These are phyloP conservation scores for Syncephalis fuscata DNA, from an alignment of 371 early-diverging fungal genomes.

Conservation along the genomic window DNA sequence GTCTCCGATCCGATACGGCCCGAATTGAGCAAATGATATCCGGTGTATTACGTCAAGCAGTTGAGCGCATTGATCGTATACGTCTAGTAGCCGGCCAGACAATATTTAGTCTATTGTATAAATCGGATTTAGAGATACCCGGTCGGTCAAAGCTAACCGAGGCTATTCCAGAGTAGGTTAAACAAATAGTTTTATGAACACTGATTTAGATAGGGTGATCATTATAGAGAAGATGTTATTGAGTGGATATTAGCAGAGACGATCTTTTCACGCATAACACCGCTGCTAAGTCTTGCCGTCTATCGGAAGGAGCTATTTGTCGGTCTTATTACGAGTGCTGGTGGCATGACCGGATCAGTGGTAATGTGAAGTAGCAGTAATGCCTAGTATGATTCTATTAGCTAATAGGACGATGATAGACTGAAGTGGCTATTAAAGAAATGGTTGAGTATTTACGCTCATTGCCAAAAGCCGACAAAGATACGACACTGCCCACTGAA, in stretches of 20 bases:
- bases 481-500: too few species aligned
- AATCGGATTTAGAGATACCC: conserved; percentile 7
- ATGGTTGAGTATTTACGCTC: too few species aligned
- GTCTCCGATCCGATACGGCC: conserved; percentile 9
- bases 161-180: neutral
- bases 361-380: conserved; percentile 15
- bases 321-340: conserved; percentile 58
- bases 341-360: conserved; percentile 63
- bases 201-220: conserved; percentile 1
- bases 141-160: conserved; percentile 6
- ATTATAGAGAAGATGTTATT: conserved; percentile 13
- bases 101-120: conserved; percentile 20
- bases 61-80: conserved; percentile 69
- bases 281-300: conserved; percentile 25
- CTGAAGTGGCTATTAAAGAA: too few species aligned
- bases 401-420: too few species aligned
- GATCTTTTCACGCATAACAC: conserved; percentile 43
- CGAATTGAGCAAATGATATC: conserved; percentile 16
- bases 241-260: conserved; percentile 47
- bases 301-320: conserved; percentile 39
- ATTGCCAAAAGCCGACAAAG: too few species aligned
- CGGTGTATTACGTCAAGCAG: conserved; percentile 44
- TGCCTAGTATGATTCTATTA: too few species aligned
- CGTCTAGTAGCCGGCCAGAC: conserved; percentile 44
- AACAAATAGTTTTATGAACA: conserved; percentile 5